Conservation (phyloP, 164 flowering plant genomes). For the Annona squamosa region DNA sequence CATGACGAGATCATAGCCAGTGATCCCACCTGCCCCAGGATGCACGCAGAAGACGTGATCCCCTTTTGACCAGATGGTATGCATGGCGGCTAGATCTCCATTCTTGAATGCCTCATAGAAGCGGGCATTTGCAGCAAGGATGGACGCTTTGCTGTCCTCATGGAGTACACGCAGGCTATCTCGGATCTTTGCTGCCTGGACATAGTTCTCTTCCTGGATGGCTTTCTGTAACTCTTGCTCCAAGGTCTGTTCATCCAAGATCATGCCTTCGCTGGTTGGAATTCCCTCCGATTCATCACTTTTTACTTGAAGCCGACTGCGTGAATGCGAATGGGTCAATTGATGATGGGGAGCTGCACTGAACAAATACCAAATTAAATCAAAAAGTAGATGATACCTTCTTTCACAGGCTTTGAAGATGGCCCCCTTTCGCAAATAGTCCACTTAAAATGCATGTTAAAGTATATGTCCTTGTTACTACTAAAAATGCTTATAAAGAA, state of each 20-base stretch:
- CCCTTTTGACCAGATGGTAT: constrained; percentile 64
- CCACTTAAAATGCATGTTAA: not conserved
- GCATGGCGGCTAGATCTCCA: constrained; percentile 41
- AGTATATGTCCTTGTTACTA: not conserved
- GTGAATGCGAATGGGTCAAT: constrained; percentile 16
- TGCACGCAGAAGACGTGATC: constrained; percentile 51
- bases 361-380: constrained; percentile 13
- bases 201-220: constrained; percentile 72
- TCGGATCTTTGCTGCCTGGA: constrained; percentile 75
- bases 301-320: constrained; percentile 31
- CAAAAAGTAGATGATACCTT: not conserved
- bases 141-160: constrained; percentile 65
- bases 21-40: constrained; percentile 28
- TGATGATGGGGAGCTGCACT: constrained; percentile 34
- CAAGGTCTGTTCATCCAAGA: constrained; percentile 52
- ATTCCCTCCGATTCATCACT: constrained; percentile 49
- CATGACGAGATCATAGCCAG: constrained; percentile 73
- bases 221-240: constrained; percentile 63
- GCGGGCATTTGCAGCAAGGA: constrained; percentile 65
- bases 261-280: constrained; percentile 42
- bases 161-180: constrained; percentile 62
- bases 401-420: not conserved
- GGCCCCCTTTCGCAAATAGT: not conserved
- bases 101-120: constrained; percentile 72
- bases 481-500: not conserved